Evolutionary conservation across 768 basidiomycete genomes (phyloP), one percentile per base, ranked within the genome.

Genomic region (Podaxis sp.): DNA sequence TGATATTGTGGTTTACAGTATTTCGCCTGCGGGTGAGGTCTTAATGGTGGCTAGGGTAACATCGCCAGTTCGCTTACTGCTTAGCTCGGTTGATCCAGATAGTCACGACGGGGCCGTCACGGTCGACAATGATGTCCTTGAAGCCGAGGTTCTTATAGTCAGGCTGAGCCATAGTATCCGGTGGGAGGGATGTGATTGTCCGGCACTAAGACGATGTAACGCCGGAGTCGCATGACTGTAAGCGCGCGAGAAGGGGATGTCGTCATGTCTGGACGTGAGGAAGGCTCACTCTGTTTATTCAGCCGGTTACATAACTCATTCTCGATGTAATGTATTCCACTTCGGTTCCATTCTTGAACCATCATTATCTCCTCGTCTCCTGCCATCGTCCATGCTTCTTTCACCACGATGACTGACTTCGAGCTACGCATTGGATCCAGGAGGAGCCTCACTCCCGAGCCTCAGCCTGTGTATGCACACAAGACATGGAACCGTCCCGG

Each of bases 31-130:
- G 60, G 20, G 46, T 30, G 10, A 17, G 36, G 24, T 26, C 6
- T 46, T 11, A 60, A 49, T 37, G 59, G n/a, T 8, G 15, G 37
- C 7, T 51, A 17, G 20, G 60, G 49, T 20, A 46, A 54, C 24
- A 38, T 40, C 36, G 24, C 26, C 53, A 54, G 49, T 36, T 30
- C 49, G 62, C 48, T 41, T 60, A 84, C 82, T 82, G 70, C 58
- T 83, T 80, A 0, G 83, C 68, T 13, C 83, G 77, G 64, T 84
- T 81, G 55, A 85, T 69, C 8, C 76, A 68, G 11, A 83, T 72
- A n/a, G 82, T 74, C 4, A 78, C 72, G 5, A 86, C 75, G 0
- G 73, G 65, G 5, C 75, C 78, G 36, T 85, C 81, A 44, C 84
- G 73, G 4, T 74, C 69, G 20, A 78, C 78, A n/a, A 77, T 30